A percentile compares a stretch with the other conserved stretches of the same genome.
phyloP scores from a whole-genome alignment of 2,329 filamentous ascomycete species.

The Aspergillus brunneoviolaceus region DNA sequence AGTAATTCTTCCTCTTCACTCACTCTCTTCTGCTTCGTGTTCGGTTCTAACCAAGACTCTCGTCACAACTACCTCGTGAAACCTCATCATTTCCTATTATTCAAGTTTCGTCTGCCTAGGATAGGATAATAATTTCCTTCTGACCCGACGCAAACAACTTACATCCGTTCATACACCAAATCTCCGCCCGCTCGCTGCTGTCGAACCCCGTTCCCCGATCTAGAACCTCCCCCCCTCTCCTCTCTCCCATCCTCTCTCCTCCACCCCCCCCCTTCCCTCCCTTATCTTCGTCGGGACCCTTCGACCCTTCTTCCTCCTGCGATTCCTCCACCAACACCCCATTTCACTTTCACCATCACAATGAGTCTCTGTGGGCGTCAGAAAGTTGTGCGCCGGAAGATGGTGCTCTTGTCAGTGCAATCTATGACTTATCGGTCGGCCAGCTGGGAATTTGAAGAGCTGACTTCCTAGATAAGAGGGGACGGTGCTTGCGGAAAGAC shows the following conservation, averaged over 20 bases:
- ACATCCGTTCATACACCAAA: neutral
- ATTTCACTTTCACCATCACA: conserved; percentile 15
- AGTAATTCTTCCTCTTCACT: too few species aligned
- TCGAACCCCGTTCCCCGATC: conserved; percentile 4
- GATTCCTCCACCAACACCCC: conserved; percentile 7
- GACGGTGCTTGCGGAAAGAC: conserved; percentile 98
- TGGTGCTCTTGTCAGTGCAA: conserved; percentile 73
- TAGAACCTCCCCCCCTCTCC: neutral
- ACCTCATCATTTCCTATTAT: neutral
- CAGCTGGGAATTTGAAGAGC: conserved; percentile 7
- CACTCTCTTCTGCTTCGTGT: conserved; percentile 15
- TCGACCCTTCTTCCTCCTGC: conserved; percentile 9
- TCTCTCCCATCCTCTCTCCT: too few species aligned
- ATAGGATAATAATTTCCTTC: neutral
- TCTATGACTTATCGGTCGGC: neutral
- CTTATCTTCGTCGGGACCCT: conserved; percentile 8
- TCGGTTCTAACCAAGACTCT: conserved; percentile 14
- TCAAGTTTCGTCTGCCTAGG: neutral
- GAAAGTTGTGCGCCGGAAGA: conserved; percentile 91
- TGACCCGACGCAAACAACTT: neutral
- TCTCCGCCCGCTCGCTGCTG: neutral
- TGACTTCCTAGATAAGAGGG: conserved; percentile 58
- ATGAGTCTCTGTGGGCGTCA: conserved; percentile 67
- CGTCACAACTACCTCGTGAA: conserved; percentile 6
- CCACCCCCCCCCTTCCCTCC: conserved; percentile 23